Evolutionary conservation across 2,329 filamentous ascomycete genomes (phyloP).

Genomic region (Trichocomaceae sp.): DNA sequence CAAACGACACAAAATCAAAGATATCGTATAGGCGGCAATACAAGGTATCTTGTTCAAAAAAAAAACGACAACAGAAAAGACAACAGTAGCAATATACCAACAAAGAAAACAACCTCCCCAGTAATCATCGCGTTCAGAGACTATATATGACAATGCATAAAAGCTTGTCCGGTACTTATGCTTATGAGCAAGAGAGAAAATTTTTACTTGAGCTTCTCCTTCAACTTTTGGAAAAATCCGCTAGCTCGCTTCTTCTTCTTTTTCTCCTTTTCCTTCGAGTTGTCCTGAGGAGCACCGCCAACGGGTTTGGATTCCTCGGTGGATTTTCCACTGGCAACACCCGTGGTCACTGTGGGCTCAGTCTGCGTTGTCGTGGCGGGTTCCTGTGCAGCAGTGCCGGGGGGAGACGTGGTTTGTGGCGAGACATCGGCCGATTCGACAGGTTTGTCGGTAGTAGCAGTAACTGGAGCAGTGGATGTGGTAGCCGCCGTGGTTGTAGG

Average conservation of each 20-base stretch:
- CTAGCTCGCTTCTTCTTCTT: conserved; percentile 64
- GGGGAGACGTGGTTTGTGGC: conserved; percentile 18
- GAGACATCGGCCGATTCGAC: conserved; percentile 24
- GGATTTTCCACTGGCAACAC: conserved; percentile 12
- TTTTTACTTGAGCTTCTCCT: conserved; percentile 46
- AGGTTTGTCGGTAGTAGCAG: conserved; percentile 9
- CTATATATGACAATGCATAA: neutral
- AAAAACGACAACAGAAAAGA: neutral
- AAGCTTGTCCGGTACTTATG: neutral
- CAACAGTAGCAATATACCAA: neutral
- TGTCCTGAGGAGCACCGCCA: conserved; percentile 17
- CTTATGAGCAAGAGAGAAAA: too few relatives aligned
- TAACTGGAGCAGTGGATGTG: conserved; percentile 30
- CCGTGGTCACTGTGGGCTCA: conserved; percentile 14
- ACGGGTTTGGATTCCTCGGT: conserved; percentile 18
- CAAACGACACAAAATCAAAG: neutral
- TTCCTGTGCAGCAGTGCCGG: neutral
- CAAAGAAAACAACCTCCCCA: neutral
- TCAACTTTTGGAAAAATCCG: conserved; percentile 52
- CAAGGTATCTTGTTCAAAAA: conserved; percentile 8
- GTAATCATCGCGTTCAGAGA: neutral
- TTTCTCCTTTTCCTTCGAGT: conserved; percentile 50
- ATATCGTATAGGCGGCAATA: neutral
- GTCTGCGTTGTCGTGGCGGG: conserved; percentile 1
- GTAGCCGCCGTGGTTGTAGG: conserved; percentile 31